Evolutionary conservation across 139 green algal genomes (phyloP), one percentile per base, ranked within the genome.

Genomic region (Chlamydomonas sp.): DNA sequence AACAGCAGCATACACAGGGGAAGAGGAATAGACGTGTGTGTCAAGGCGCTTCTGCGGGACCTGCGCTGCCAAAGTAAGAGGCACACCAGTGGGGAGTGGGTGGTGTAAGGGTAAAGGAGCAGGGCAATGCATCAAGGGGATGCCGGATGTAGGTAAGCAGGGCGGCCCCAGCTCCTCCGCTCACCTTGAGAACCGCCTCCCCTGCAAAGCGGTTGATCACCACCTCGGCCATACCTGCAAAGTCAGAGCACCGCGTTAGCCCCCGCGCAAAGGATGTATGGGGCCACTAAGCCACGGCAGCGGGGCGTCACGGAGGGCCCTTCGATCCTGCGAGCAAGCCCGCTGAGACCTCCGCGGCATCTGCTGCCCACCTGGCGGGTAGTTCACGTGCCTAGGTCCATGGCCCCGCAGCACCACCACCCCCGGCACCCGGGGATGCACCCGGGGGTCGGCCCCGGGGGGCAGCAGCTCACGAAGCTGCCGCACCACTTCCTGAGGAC

Each of bases 131-230:
- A 8, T 0, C 75, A 17, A 79, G 75, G 18, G 1, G 2, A 63
- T 2, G 20, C 8, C 6, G n/a, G 8, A 5, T 2, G 10, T 57
- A 79, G 20, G 57, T 58, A 3, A 5, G 20, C 63, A 73, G 14
- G 9, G 67, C 3, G 14, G 16, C 15, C 31, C 31, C 31, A 49
- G 31, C 31, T 49, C 31, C 31, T 49, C 31, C 31, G 31, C 58
- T 0, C 18, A 86, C 80, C 69, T 86, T 86, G 73, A 98, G 87
- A 4, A 98, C 89, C 4, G 95, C 91, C 80, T 98, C 95, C 8
- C 88, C 95, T 1, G 93, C 93, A 86, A 93, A 96, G 49, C 95
- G 91, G 74, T 90, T 94, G 9, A 98, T 80, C 1, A 98, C 83
- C 66, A 97, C 94, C 79, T 97, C 94, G 7, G 81, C 87, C 8